phyloP scores from a whole-genome alignment of 2,329 filamentous ascomycete genomes.

The Phialophora chinensis region DNA sequence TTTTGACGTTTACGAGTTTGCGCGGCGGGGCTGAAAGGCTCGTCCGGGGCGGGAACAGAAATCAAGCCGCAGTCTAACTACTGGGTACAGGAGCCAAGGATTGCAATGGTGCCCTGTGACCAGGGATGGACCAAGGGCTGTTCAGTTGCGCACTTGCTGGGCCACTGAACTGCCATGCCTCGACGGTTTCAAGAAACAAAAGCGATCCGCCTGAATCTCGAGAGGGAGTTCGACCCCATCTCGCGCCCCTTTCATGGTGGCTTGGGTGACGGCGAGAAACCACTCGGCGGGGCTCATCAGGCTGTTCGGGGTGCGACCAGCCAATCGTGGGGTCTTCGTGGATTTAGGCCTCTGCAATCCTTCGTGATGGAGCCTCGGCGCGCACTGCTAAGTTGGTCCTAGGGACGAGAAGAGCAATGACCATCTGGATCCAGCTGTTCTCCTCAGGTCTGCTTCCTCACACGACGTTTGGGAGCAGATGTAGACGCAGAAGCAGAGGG shows the following conservation, averaged over 20 bases:
- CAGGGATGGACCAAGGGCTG: slow-evolving; percentile 1
- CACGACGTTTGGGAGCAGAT: neutral
- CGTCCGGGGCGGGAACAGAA: slow-evolving; percentile 16
- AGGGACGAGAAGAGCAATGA: slow-evolving; percentile 8
- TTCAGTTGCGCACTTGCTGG: slow-evolving; percentile 8
- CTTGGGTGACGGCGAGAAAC: slow-evolving; percentile 4
- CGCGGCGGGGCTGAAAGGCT: slow-evolving; percentile 12
- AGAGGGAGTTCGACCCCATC: slow-evolving; percentile 9
- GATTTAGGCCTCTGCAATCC: slow-evolving; percentile 16
- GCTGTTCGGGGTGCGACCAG: slow-evolving; percentile 9
- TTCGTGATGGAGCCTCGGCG: slow-evolving; percentile 19
- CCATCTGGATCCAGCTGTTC: slow-evolving; percentile 1
- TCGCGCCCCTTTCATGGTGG: slow-evolving; percentile 15
- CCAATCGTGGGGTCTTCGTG: slow-evolving; percentile 4
- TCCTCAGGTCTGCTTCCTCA: slow-evolving; percentile 12
- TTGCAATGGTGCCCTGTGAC: slow-evolving; percentile 6
- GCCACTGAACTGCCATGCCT: slow-evolving; percentile 11
- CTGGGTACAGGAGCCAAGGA: slow-evolving; percentile 8
- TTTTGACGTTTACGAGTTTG: slow-evolving; percentile 19
- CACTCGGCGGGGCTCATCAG: neutral
- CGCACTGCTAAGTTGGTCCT: neutral
- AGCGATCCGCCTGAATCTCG: slow-evolving; percentile 10
- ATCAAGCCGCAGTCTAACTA: slow-evolving; percentile 11
- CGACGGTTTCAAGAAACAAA: neutral
- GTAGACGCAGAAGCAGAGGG: neutral